Evolutionary conservation across 192 early-diverging fungal genomes (phyloP), one percentile per base, ranked within the genome.

Genomic region (Linnemannia zychae): DNA sequence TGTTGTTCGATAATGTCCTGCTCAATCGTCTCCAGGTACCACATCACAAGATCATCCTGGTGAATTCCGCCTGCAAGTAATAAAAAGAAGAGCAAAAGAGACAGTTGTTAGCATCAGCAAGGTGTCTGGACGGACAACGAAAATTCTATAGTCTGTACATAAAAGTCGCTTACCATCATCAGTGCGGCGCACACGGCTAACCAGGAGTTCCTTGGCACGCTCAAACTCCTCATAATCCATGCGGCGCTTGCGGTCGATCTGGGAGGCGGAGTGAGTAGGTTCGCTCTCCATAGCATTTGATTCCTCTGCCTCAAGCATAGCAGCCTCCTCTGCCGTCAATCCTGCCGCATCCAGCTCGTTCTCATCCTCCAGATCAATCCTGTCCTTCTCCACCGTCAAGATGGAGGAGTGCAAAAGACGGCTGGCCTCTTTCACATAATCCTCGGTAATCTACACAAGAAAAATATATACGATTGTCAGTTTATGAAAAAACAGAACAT

Each of bases 381-480:
- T 92, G 68, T 95, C 95, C 89, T 94, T 93, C 79, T 95, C 93
- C 9, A 97, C 92, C 6, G 92, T 93, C 67, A 99, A 94, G 69
- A 99, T 99, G 3, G 98, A 99, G 49, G 95, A 94, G 46, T 94
- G 92, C 60, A 99, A 82, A 31, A 99, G 91, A 50, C 93, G 89
- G 67, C 94, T 92, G 3, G 98, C 98, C 87, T 98, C 97, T 36
- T 90, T 89, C 34, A 98, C 97, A 86, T 96, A 95, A 1, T 84
- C 88, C 17, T 92, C 87, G 1, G 88, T 93, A 46, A 99, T 94
- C 91, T 92, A 87, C 31, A 28, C 31, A 7, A 13, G 36, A 71
- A n/a, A 44, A 63, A 31, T 31, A 44, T 44, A 44, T 9, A 57
- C 18, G 46, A 20, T 22, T 22, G 15, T 71, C 20, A 63, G 13